Evolutionary conservation across 306 rosid species (phyloP).

Genomic region (Lablab purpureus): DNA sequence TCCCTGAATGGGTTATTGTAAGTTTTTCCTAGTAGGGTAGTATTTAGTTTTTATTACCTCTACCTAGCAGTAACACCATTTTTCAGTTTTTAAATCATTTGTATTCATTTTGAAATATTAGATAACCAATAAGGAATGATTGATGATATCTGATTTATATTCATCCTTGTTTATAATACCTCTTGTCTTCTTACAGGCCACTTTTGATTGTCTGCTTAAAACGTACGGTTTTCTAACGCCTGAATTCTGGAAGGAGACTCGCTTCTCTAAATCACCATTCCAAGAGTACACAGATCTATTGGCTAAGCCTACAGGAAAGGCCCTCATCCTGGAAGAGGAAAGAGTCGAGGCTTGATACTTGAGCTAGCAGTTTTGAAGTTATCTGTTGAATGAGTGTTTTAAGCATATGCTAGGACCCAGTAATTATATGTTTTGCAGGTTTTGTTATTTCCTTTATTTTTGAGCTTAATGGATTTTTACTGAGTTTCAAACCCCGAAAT

Average conservation of each 20-base stretch:
- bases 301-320: constrained; percentile 47
- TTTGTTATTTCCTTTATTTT: neutral
- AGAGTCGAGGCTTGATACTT: constrained; percentile 40
- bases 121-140: neutral
- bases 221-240: constrained; percentile 49
- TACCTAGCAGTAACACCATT: neutral
- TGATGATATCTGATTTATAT: neutral
- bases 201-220: constrained; percentile 48
- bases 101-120: neutral
- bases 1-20: no score
- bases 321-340: constrained; percentile 45
- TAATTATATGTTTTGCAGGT: constrained; percentile 26
- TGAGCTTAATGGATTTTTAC: constrained; percentile 32
- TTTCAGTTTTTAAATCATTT: no score
- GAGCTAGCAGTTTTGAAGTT: constrained; percentile 11
- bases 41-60: no score
- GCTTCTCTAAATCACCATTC: constrained; percentile 49
- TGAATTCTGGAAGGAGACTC: constrained; percentile 49
- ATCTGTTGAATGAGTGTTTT: neutral
- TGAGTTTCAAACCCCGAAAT: constrained; percentile 16
- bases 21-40: no score
- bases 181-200: constrained; percentile 32
- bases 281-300: constrained; percentile 50
- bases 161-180: neutral
- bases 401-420: constrained; percentile 30